A percentile compares a stretch with the other conserved stretches of the same genome.
Conservation (phyloP, 331 rosid genomes). For the Pyrus hybrid region DNA sequence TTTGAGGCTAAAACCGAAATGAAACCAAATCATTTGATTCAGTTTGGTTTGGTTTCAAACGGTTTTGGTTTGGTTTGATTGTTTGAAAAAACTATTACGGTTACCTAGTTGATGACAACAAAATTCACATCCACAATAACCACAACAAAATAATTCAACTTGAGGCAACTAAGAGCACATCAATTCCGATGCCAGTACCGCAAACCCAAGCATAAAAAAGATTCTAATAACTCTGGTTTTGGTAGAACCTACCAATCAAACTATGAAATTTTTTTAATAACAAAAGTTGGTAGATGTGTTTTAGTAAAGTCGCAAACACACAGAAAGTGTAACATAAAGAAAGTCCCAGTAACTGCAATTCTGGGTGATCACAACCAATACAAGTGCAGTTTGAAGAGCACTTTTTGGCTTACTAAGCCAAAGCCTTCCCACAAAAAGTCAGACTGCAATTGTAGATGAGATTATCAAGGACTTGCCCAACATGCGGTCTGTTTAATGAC, state of each 20-base stretch:
- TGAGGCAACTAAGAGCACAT: not conserved
- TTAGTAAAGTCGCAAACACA: too few relatives aligned
- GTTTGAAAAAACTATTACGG: too few relatives aligned
- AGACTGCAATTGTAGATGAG: constrained; percentile 77
- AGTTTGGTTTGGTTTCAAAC: too few relatives aligned
- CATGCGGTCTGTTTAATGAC: constrained; percentile 51
- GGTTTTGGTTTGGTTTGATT: too few relatives aligned
- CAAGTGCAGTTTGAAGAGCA: not conserved
- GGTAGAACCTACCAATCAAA: not conserved
- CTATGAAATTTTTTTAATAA: not conserved
- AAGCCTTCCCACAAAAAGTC: constrained; percentile 55
- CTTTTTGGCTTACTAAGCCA: constrained; percentile 42
- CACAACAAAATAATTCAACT: too few relatives aligned
- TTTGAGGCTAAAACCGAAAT: too few relatives aligned
- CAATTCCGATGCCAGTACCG: not conserved
- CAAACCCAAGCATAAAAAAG: not conserved
- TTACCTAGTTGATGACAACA: too few relatives aligned
- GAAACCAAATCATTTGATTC: too few relatives aligned
- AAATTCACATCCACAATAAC: too few relatives aligned
- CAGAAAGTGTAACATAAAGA: not conserved
- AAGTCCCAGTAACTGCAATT: not conserved
- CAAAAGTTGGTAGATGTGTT: too few relatives aligned
- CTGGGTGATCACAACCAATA: not conserved
- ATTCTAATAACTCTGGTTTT: not conserved
- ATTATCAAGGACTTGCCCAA: constrained; percentile 49